Base-by-base conservation (phyloP, 169 alveolate genomes). In the Theileria equi region DNA sequence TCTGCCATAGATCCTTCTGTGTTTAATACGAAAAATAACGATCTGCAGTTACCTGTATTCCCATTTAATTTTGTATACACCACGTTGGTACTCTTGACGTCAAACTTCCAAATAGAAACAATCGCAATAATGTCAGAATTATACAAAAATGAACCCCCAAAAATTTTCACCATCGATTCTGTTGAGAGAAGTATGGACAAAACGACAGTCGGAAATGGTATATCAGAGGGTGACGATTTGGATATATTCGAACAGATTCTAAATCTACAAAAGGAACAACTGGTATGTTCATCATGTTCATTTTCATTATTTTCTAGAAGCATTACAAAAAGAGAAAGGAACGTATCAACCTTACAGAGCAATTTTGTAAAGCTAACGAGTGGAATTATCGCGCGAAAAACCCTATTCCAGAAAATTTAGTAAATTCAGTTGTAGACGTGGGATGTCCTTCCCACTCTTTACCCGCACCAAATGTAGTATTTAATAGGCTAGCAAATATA, bases 381-480 rank as follows among this genome's bases (percentile, higher is more conserved):
- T 67, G 67, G 79, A 36, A 34, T 1, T 26, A 67, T 17, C 55
- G 79, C 13, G 60, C 57, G 28, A 7, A 21, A 1, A 58, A 67
- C 23, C 79, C 79, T 19, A 23, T 67, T 66, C 79, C 79, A 6
- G 57, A 34, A 36, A 54, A 43, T 63, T 19, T 67, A 3, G 32
- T 67, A 7, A 29, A 41, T 5, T 59, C 62, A 5, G 0, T 67
- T 11, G 71, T 69, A 23, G 81, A 69, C 57, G 29, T 57, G 1
- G 81, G 73, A 21, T 69, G 81, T 41, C 81, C 81, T 3, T 59
- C 81, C 16, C 45, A 40, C 17, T 71, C 81, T 7, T 47, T 69
- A 21, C 81, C 81, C 26, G 36, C 80, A 23, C 81, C 81, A 7
- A 69, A 57, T 63, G 80, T 69, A 21, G 64, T 69, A 16, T 36